phyloP scores from a whole-genome alignment of 331 rosid genomes.

The Acacia concinna region DNA sequence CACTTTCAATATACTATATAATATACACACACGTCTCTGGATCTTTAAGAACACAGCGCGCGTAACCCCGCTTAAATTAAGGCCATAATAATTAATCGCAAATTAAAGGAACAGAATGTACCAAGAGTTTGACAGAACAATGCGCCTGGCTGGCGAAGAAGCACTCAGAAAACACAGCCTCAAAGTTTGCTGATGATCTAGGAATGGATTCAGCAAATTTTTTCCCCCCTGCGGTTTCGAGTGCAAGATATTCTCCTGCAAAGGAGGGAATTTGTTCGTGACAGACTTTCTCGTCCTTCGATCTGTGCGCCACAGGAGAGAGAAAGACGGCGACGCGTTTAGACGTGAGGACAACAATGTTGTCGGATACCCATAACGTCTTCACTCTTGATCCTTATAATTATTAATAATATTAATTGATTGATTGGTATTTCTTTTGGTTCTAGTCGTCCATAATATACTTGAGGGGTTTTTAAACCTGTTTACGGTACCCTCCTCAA shows the following conservation, averaged over 20 bases:
- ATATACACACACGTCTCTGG: neutral
- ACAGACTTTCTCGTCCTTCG: conserved; percentile 34
- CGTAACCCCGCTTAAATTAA: neutral
- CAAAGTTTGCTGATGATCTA: conserved; percentile 25
- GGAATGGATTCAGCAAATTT: neutral
- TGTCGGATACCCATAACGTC: conserved; percentile 45
- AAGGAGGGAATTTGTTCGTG: conserved; percentile 28
- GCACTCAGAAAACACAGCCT: conserved; percentile 25
- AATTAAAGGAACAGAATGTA: neutral
- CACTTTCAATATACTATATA: conserved; percentile 2
- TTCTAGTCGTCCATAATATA: conserved; percentile 1
- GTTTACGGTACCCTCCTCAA: neutral
- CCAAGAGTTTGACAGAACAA: neutral
- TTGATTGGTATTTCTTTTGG: conserved; percentile 1
- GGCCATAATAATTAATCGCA: conserved; percentile 13
- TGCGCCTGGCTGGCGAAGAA: no score
- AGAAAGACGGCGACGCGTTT: conserved; percentile 46
- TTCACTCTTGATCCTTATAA: neutral
- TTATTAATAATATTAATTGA: neutral
- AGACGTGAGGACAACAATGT: conserved; percentile 50
- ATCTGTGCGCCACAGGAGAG: conserved; percentile 46
- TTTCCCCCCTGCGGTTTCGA: conserved; percentile 14
- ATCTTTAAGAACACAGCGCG: neutral
- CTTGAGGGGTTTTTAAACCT: neutral
- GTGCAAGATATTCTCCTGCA: conserved; percentile 29